Evolutionary conservation across 2,329 filamentous ascomycete genomes (phyloP), one percentile per base, ranked within the genome.

Genomic region (Alternaria brassicicola): DNA sequence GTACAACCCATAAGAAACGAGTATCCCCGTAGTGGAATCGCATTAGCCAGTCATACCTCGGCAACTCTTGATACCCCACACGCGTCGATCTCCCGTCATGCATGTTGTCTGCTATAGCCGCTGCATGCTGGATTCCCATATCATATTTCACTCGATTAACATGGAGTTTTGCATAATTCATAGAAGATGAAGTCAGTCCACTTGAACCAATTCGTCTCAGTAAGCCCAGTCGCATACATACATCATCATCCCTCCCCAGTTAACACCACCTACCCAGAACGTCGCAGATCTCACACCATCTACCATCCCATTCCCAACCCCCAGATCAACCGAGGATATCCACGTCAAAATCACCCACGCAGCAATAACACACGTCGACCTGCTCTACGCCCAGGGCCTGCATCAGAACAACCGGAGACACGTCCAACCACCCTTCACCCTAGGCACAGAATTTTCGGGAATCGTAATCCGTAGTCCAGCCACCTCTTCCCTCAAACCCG

Each of bases 371-470:
- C 86, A 86, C 67, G 85, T 87, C 46, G 86, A 88, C 66, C 81
- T 85, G 8, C 80, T 88, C 45, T 87, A 88, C 68, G 83, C 83
- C 2, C 70, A 69, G 66, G 86, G 85, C 7, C 81, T 82, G 62
- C 86, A 88, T 65, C 85, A 88, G 66, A 88, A 88, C 69, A 87
- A 87, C 68, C 78, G 76, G 28, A 79, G 79, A n/a, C 81, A 85
- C 52, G 80, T 85, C 35, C 78, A 77, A 30, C 86, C 85, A 1
- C 85, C 85, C 0, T 88, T 88, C 73, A 81, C 80, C 1, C 79
- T 87, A 0, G 86, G 86, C 12, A 83, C 84, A n/a, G 85, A 88
- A 68, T 88, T 88, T 65, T 78, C 84, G 1, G 86, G 85, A n/a
- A 75, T 81, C 2, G 77, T 88, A 1, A 59, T 81, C 31, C 73